Base-by-base conservation (phyloP, 345 rosid species). In the Chamaenerion angustifolium region DNA sequence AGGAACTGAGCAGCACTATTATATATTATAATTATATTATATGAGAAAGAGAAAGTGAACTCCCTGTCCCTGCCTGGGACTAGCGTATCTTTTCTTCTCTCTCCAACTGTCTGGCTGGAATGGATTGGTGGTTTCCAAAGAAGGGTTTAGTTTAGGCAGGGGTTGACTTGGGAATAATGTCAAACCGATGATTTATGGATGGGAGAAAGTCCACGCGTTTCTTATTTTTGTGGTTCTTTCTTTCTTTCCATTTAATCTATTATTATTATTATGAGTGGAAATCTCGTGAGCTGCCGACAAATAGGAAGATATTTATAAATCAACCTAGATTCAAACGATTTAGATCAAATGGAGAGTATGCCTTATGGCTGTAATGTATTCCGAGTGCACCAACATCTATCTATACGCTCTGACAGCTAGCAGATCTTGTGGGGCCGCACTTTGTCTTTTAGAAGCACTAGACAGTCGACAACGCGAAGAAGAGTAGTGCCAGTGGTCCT, bases 11-110 rank as follows among this genome's bases (percentile, higher is more conserved):
- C 55, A 45, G 67, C 48, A 61, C 42, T n/a, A 55, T 11, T 14
- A 41, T 55, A 46, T 51, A 46, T 25, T 7, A 46, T 16, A 19
- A 8, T 8, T 10, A 23, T 23, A 31, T 31, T 8, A 1, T 31
- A 31, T 1, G 37, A 31, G 37, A 31, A 31, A 4, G 37, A 31
- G 37, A 31, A 31, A 31, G 37, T 31, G 37, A 31, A 31, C 25
- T 4, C n/a, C n/a, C n/a, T n/a, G n/a, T n/a, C n/a, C n/a, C n/a
- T n/a, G n/a, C n/a, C n/a, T n/a, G n/a, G n/a, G 25, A 21, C 37
- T 7, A 8, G 74, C 77, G 76, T 79, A 82, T 71, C 76, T 70
- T 80, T 71, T n/a, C n/a, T 70, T 76, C 71, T 71, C 72, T 53
- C 37, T 31, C 8, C 3, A 31, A 31, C 37, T 31, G 51, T 56